These are phyloP conservation scores for Starmerella vaccinii DNA, from an alignment of 805 yeast genomes.

Conservation along the genomic window DNA sequence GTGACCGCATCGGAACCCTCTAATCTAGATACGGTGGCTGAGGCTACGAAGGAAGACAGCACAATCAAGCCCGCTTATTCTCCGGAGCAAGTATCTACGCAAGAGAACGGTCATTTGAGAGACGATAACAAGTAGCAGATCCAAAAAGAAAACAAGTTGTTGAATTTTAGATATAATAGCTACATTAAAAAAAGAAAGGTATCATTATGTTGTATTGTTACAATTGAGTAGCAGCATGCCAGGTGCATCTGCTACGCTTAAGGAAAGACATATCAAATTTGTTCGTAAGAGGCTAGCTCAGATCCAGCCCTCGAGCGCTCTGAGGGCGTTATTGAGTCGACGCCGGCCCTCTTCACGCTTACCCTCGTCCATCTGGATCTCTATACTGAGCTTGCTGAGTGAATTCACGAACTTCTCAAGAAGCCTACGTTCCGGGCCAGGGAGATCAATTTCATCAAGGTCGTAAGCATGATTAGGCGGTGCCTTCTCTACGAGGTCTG, in stretches of 20 bases:
- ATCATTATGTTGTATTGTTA: background rate
- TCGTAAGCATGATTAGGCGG: conserved; percentile 35
- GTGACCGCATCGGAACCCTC: too few relatives aligned
- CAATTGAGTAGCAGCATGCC: background rate
- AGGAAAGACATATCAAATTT: too few relatives aligned
- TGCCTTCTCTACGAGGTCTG: conserved; percentile 22
- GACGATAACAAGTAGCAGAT: too few relatives aligned
- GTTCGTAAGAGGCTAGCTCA: conserved; percentile 16
- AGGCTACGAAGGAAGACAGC: too few relatives aligned
- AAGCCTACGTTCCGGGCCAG: conserved; percentile 63
- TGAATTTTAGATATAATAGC: too few relatives aligned
- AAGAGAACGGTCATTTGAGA: too few relatives aligned
- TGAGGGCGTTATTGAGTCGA: conserved; percentile 69
- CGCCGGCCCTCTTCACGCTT: conserved; percentile 71
- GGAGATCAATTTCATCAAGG: conserved; percentile 61
- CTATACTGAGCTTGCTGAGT: conserved; percentile 74
- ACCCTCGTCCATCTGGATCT: conserved; percentile 76
- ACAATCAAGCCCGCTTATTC: too few relatives aligned
- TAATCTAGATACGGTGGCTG: too few relatives aligned
- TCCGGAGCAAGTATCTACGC: too few relatives aligned
- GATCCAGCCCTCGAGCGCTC: conserved; percentile 75
- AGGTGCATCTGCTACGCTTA: background rate
- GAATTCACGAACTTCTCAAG: conserved; percentile 81
- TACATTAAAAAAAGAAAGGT: background rate
- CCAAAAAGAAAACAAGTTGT: too few relatives aligned